Evolutionary conservation across 2,329 filamentous ascomycete species (phyloP), one percentile per base, ranked within the genome.

Genomic region (Epichloe aotearoae): DNA sequence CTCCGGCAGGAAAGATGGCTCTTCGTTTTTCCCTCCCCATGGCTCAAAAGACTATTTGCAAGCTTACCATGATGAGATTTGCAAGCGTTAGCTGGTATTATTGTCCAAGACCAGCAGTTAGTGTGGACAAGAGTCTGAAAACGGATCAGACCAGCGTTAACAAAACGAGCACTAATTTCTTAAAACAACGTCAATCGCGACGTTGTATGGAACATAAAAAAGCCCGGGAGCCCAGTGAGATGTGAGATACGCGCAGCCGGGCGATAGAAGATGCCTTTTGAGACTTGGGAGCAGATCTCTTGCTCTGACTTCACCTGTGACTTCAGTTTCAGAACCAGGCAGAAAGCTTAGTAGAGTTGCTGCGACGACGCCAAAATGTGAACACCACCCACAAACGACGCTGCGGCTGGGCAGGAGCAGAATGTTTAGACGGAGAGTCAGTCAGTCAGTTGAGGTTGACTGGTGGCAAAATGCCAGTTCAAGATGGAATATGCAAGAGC

Each of bases 11-110:
- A 23, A 48, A 12, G 17, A 20, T 47, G 33, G 23, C n/a, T 39
- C 57, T 62, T 58, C 65, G 60, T 55, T 65, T 69, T 58, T 61
- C 61, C 59, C 61, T 65, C 53, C 59, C 67, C 67, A 69, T 69
- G 55, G 55, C 33, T 51, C 34, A 52, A 20, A 34, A 20, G 4
- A 19, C 19, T 39, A 30, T 36, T 30, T 40, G 41, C 39, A 42
- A 55, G 42, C 37, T 49, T 42, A 44, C 46, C 52, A 53, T 53
- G 33, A 46, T 49, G 46, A 8, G 42, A 23, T 34, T 26, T 37
- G 36, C 2, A 46, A 33, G 33, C 17, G 46, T 19, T 46, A 19
- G 41, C 42, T 42, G 39, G 43, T 14, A 8, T 36, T 20, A 4
- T 38, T 34, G 10, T 36, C 38, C 42, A 34, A 46, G 23, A 26